Percentiles rank a stretch among this genome's conserved stretches.
Evolutionary conservation across 768 basidiomycete genomes (phyloP).

Genomic region (Boletus reticuloceps): DNA sequence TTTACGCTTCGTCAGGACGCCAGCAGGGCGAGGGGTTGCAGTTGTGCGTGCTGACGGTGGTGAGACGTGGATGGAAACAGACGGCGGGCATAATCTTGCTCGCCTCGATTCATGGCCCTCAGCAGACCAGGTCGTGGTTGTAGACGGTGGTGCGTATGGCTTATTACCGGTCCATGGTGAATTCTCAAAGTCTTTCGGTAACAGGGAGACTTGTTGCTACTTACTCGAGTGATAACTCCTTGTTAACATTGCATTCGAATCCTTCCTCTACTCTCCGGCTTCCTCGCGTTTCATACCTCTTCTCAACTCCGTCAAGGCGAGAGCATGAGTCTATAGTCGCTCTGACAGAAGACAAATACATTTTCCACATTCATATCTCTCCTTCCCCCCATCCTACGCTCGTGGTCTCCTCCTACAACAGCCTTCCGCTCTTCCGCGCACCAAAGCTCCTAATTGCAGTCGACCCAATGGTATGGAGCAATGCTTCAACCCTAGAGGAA

Average conservation of each 20-base stretch:
- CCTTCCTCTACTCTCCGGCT: constrained; percentile 43
- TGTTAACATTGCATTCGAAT: constrained; percentile 53
- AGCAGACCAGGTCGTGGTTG: constrained; percentile 67
- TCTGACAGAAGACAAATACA: constrained; percentile 56
- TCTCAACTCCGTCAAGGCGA: constrained; percentile 58
- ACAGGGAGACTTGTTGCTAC: constrained; percentile 57
- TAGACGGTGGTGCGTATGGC: constrained; percentile 54
- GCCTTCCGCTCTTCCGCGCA: constrained; percentile 50
- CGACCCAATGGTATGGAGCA: constrained; percentile 86
- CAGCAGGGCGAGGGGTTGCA: constrained; percentile 74
- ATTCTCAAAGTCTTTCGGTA: constrained; percentile 8
- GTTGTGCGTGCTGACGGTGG: constrained; percentile 59
- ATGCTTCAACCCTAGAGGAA: constrained; percentile 42
- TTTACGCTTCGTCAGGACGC: constrained; percentile 67
- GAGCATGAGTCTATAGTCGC: constrained; percentile 61
- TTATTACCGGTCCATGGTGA: not conserved
- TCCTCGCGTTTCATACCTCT: constrained; percentile 56
- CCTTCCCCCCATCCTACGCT: constrained; percentile 38
- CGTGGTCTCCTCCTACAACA: constrained; percentile 44
- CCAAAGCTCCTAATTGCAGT: constrained; percentile 66
- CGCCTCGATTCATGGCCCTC: constrained; percentile 51
- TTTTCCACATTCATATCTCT: constrained; percentile 53
- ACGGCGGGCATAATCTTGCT: constrained; percentile 46
- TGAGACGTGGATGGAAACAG: constrained; percentile 60
- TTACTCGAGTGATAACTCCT: constrained; percentile 47